Percentiles rank a stretch among this genome's conserved stretches.
Evolutionary conservation across 495 filamentous ascomycete species (phyloP).

Genomic region (Cercophora sp.): DNA sequence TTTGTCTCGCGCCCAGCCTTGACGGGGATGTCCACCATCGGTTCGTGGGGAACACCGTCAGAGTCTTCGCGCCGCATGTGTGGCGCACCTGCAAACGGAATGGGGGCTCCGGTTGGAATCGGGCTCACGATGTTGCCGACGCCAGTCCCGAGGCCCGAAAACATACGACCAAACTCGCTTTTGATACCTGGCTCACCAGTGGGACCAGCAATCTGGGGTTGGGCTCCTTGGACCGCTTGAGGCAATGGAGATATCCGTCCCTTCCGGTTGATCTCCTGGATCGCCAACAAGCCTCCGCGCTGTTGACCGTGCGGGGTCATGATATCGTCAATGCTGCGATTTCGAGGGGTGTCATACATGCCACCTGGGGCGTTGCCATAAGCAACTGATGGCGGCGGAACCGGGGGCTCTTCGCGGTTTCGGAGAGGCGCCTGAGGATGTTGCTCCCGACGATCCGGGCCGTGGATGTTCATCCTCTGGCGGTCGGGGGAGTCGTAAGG

Average conservation of each 20-base stretch:
- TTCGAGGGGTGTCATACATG: slow-evolving; percentile 37
- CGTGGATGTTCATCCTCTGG: slow-evolving; percentile 32
- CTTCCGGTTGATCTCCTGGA: slow-evolving; percentile 61
- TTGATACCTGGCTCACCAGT: slow-evolving; percentile 80
- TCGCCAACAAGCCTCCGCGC: slow-evolving; percentile 46
- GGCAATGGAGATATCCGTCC: slow-evolving; percentile 74
- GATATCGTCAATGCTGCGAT: slow-evolving; percentile 56
- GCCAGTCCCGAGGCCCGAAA: slow-evolving; percentile 84
- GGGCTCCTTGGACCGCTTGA: slow-evolving; percentile 88
- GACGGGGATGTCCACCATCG: slow-evolving; percentile 20
- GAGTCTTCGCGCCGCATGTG: slow-evolving; percentile 45
- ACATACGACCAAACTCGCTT: slow-evolving; percentile 87
- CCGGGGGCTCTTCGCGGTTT: slow-evolving; percentile 31
- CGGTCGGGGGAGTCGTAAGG: slow-evolving; percentile 52
- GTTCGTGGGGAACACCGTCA: slow-evolving; percentile 34
- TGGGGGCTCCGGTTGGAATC: slow-evolving; percentile 44
- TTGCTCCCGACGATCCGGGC: slow-evolving; percentile 33
- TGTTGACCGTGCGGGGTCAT: slow-evolving; percentile 43
- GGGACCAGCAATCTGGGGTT: slow-evolving; percentile 69
- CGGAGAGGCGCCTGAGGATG: slow-evolving; percentile 25
- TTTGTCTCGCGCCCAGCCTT: slow-evolving; percentile 30
- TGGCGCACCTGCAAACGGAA: slow-evolving; percentile 38
- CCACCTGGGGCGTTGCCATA: slow-evolving; percentile 34
- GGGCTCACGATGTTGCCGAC: slow-evolving; percentile 59
- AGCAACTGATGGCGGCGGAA: slow-evolving; percentile 43